Evolutionary conservation across 768 basidiomycete species (phyloP).

Genomic region (button mushroom (Agaricus bisporus)): DNA sequence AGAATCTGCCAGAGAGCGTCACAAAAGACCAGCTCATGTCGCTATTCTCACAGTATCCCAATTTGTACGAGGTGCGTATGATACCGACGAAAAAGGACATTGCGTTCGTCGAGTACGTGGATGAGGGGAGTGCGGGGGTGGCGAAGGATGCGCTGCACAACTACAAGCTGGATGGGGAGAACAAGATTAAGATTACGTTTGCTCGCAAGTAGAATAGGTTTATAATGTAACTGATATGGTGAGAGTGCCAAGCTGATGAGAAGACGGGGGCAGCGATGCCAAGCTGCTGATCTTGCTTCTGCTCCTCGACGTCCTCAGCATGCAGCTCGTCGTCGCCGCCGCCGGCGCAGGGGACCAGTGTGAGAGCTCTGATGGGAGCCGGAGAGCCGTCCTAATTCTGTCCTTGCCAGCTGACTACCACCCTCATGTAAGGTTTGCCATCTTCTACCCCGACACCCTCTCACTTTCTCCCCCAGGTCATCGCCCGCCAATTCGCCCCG

Average conservation of each 20-base stretch:
- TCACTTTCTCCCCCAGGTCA: background rate
- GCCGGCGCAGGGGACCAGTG: background rate
- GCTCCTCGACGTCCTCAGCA: background rate
- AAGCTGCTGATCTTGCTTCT: background rate
- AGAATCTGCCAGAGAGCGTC: constrained; percentile 90
- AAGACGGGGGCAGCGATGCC: background rate
- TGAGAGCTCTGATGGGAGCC: constrained; percentile 5
- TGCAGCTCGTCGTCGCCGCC: background rate
- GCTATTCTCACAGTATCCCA: constrained; percentile 94
- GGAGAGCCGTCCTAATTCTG: constrained; percentile 6
- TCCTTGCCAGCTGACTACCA: constrained; percentile 11
- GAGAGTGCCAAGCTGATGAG: constrained; percentile 12
- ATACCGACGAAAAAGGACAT: constrained; percentile 97
- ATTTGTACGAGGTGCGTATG: constrained; percentile 94
- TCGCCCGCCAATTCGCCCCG: background rate
- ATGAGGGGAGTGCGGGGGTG: constrained; percentile 85
- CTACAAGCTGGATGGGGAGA: constrained; percentile 94
- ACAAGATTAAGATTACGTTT: constrained; percentile 94
- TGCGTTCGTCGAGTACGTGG: constrained; percentile 95
- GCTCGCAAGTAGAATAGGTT: constrained; percentile 60
- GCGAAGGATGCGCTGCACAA: constrained; percentile 98
- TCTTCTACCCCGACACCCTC: too few species aligned
- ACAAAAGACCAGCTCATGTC: constrained; percentile 89
- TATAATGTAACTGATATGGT: constrained; percentile 39
- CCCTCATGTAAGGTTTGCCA: background rate